Percentiles rank a stretch among this genome's conserved stretches.
Conservation (phyloP, 1,284 basidiomycete genomes). For the Tilletia caries region DNA sequence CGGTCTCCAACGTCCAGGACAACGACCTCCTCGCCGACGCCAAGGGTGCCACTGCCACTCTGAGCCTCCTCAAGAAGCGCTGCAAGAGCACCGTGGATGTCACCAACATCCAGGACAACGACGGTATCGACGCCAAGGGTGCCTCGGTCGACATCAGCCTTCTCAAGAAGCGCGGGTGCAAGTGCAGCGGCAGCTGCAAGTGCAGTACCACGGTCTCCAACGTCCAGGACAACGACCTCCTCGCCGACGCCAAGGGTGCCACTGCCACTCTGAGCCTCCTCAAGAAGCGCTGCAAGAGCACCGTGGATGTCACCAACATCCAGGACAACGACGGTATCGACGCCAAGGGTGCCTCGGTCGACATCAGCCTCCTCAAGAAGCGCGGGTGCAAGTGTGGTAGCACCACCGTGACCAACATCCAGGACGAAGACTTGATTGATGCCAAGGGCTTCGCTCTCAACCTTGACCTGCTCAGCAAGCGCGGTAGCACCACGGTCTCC, state of each 20-base stretch:
- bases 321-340: slow-evolving; percentile 2
- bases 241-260: slow-evolving; percentile 3
- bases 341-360: background rate
- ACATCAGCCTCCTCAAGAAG: slow-evolving; percentile 2
- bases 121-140: background rate
- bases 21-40: background rate
- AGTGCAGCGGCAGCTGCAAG: no score
- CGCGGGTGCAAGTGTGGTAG: no score
- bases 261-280: background rate
- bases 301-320: background rate
- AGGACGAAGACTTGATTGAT: background rate
- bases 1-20: background rate
- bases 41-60: background rate
- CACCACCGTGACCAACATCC: background rate
- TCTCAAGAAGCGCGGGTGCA: slow-evolving; percentile 1
- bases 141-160: background rate
- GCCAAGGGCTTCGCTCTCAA: background rate
- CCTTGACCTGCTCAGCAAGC: background rate
- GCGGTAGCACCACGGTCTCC: background rate
- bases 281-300: background rate
- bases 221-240: slow-evolving; percentile 5
- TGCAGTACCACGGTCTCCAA: background rate
- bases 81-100: background rate
- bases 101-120: background rate
- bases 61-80: background rate